Evolutionary conservation across 805 yeast genomes (phyloP), one percentile per base, ranked within the genome.

Genomic region (Yarrowia sp.): DNA sequence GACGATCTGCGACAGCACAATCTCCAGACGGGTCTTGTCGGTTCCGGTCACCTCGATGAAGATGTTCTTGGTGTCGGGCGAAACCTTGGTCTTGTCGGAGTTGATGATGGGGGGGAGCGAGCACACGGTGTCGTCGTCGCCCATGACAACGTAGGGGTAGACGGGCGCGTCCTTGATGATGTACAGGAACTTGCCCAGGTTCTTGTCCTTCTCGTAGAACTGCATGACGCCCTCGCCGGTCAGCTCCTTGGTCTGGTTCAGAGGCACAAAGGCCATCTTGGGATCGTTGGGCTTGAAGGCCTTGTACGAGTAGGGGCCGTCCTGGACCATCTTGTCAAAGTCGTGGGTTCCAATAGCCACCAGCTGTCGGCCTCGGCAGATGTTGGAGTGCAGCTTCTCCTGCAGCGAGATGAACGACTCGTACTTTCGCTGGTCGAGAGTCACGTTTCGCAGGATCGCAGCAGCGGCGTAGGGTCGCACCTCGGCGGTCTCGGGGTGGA

Each of bases 271-370:
- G 27, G 46, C 8, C 66, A 73, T 92, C 65, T 82, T 79, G 73
- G 94, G 80, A 46, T 88, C 91, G 67, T 81, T 77, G 63, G 97
- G 97, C 61, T 84, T 79, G 67, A 88, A 77, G 42, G 94, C 97
- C 72, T 87, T 90, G 78, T 90, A 94, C 62, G 90, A 83, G 78
- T 94, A 90, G 64, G 96, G 96, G 25, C 89, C 88, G 38, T 81
- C 73, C 58, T 51, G 58, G 27, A 51, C 58, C 67, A 93, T 77
- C 51, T 87, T 83, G 73, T 90, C 96, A 65, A 87, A 80, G 75
- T 94, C 98, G 72, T 94, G 99, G 61, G 99, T 94, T 70, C 99
- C 99, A 81, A 93, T 91, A 56, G 99, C 98, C 62, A 94, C 99
- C 68, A 94, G 82, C 32, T 97, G 87, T 82, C 99, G 89, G 77